Conservation (phyloP, 306 rosid genomes). For the Fragaria vesca region DNA sequence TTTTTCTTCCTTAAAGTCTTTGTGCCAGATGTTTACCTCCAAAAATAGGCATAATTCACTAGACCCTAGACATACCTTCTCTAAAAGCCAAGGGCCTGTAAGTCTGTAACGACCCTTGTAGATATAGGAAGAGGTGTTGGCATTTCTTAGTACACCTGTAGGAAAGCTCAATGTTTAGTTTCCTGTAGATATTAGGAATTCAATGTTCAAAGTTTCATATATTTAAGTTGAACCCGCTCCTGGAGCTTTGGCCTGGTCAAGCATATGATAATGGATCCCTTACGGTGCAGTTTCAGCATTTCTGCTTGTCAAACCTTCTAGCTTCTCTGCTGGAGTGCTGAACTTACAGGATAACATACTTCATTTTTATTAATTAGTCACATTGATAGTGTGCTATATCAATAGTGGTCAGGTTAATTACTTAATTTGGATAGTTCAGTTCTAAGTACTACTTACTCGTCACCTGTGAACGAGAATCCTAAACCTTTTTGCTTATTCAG, state of each 20-base stretch:
- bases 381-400: not conserved
- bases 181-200: not conserved
- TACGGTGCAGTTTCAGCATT: not conserved
- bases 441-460: not conserved
- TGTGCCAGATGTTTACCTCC: not conserved
- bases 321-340: not conserved
- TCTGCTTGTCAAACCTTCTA: not conserved
- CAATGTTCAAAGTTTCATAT: not conserved
- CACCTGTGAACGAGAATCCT: not conserved
- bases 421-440: not conserved
- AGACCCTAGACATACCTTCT: not conserved
- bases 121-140: not conserved
- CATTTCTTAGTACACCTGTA: not conserved
- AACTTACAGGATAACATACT: not conserved
- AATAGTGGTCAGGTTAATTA: not conserved
- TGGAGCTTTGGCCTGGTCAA: not conserved
- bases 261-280: not conserved
- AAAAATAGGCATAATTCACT: not conserved
- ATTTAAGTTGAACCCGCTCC: not conserved
- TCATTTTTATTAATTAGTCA: not conserved
- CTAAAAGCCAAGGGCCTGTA: not conserved
- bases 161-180: not conserved
- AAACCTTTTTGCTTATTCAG: not conserved
- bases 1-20: not conserved
- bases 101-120: not conserved